Percentiles rank a stretch among this genome's conserved stretches.
phyloP scores from a whole-genome alignment of 306 rosid genomes.

The Argentina anserina region DNA sequence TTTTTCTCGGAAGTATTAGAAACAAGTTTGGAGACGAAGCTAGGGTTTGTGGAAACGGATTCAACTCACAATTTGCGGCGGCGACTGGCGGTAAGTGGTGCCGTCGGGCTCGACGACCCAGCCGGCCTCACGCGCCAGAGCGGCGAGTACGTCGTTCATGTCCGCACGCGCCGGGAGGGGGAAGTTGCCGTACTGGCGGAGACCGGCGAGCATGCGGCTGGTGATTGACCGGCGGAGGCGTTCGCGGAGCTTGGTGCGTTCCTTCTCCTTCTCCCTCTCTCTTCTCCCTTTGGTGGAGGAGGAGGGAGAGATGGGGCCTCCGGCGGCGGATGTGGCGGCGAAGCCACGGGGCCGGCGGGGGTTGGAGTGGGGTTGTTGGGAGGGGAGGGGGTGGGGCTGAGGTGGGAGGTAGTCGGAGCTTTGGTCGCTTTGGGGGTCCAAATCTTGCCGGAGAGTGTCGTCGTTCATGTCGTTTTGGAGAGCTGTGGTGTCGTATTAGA shows the following conservation, averaged over 20 bases:
- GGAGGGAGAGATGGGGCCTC: slow-evolving; percentile 12
- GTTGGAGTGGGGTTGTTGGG: slow-evolving; percentile 40
- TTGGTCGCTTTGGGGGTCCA: slow-evolving; percentile 67
- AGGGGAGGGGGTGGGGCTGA: slow-evolving; percentile 6
- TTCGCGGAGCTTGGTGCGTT: slow-evolving; percentile 95
- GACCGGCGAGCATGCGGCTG: slow-evolving; percentile 94
- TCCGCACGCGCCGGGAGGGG: slow-evolving; percentile 98
- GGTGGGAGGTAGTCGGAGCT: slow-evolving; percentile 55
- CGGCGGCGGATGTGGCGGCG: slow-evolving; percentile 56
- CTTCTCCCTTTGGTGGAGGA: slow-evolving; percentile 58
- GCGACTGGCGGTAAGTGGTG: slow-evolving; percentile 72
- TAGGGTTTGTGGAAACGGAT: neutral
- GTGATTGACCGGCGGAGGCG: slow-evolving; percentile 98
- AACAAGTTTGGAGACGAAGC: neutral
- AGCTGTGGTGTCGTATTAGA: neutral
- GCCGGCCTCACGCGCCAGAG: slow-evolving; percentile 97
- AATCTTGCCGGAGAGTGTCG: slow-evolving; percentile 48
- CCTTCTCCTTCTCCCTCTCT: slow-evolving; percentile 94
- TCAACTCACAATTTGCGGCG: slow-evolving; percentile 39
- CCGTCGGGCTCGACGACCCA: slow-evolving; percentile 94
- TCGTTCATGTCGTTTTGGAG: slow-evolving; percentile 24
- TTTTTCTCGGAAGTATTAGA: neutral
- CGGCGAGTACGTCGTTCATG: slow-evolving; percentile 96
- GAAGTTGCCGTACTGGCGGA: slow-evolving; percentile 91
- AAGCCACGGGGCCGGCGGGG: slow-evolving; percentile 94